Base-by-base conservation (phyloP, 306 rosid genomes). In the Adenanthera pavonina region DNA sequence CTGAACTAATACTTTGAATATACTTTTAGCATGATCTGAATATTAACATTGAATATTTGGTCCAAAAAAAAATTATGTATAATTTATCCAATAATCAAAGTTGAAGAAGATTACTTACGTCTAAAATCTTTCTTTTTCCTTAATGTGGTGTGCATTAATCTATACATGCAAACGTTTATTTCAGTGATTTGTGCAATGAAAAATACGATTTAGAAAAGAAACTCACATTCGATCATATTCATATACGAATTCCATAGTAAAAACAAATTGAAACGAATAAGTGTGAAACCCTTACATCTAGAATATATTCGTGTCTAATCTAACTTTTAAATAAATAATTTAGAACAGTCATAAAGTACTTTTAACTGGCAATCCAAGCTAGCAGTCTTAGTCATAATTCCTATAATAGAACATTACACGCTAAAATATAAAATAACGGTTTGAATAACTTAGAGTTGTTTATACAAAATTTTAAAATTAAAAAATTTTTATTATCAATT, bases 291-390 rank as follows among this genome's bases (percentile, higher is more conserved):
- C 6, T 16, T 25, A 68, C 35, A 43, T 41, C 53, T 41, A 68
- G 73, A 68, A 68, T 43, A 43, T 68, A 43, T 68, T 43, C 36
- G 17, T 41, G 30, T 25, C 0, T 25, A 25, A 43, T 43, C 35
- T 68, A 68, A 68, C 52, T 68, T 59, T 68, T 19, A 43, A 68
- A 17, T 68, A 68, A 43, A 68, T 68, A 11, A 19, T 43, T 66
- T 30, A 41, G 53, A 4, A 68, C 43, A 41, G 34, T 7, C 20
- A 15, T 65, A 36, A 61, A 66, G 12, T 9, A 41, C 14, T 40
- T 67, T 67, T 17, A 67, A 53, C 17, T 2, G 60, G 25, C 60
- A 17, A 52, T 52, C 7, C 15, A 48, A 48, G 15, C 57, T 15
- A 14, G 19, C 19, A 16, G 16, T 53, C 60, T 4, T 52, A 25